Base-by-base conservation (phyloP, 2,329 filamentous ascomycete species). In the Lachnellula cervina region DNA sequence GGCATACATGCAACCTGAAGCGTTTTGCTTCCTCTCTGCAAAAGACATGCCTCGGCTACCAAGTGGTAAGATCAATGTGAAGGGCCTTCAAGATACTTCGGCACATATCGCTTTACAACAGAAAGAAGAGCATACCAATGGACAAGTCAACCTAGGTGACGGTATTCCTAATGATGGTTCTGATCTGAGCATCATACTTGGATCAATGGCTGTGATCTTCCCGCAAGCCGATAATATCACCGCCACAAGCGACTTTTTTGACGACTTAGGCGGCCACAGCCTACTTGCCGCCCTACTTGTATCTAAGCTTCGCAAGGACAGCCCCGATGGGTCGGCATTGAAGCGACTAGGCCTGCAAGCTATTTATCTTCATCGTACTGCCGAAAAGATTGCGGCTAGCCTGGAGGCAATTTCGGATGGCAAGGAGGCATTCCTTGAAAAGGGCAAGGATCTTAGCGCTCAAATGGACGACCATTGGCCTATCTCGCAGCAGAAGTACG, bases 1-100 rank as follows among this genome's bases (percentile, higher is more conserved):
- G 14, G 42, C 40, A 23, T 52, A 52, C 28, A 52, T 52, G 51
- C 51, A 52, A 34, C 51, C 51, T n/a, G 51, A 52, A 37, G 40
- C 35, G 17, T 52, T 52, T 45, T 46, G 32, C 23, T 52, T 47
- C 25, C 34, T 52, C 25, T 9, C 23, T 9, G 51, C 40, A 37
- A 40, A 46, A 6, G 51, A 52, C 4, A 52, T 52, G 51, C 51
- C 51, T 37, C 51, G 51, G 19, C 51, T 52, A 16, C 51, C 51
- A 19, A 52, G 51, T 25, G 51, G 51, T 9, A 52, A 52, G 19
- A 52, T 52, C 32, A 47, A 52, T n/a, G 40, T 42, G 14, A 52
- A 52, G 32, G 51, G 42, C 5, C 43, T 52, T 25, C 51, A 52
- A 25, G 28, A 46, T 5, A 46, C 32, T 21, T 52, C 51, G 19